Conservation (phyloP, 2,329 filamentous ascomycete species). For the Colletotrichum sp. region DNA sequence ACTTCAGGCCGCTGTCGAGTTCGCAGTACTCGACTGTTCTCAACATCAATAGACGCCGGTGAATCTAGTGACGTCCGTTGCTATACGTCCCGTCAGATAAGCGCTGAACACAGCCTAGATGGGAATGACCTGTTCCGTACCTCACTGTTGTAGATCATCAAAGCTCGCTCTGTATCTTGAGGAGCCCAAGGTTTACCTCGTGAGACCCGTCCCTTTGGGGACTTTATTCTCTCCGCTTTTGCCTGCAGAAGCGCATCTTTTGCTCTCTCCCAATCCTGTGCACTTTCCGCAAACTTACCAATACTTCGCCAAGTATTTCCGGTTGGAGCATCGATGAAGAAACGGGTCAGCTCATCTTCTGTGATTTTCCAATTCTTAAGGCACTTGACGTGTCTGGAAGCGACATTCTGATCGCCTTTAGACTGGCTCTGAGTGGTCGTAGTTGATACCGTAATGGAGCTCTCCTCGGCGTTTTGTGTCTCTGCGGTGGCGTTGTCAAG, state of each 20-base stretch:
- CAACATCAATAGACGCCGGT: not conserved
- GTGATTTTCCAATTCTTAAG: not conserved
- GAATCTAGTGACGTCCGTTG: not conserved
- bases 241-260: not conserved
- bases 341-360: not conserved
- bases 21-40: not conserved
- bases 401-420: not conserved
- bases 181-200: not conserved
- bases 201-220: not conserved
- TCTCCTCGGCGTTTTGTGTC: too few relatives aligned
- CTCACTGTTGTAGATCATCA: not conserved
- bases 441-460: not conserved
- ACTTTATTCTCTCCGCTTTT: not conserved
- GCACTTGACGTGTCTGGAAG: not conserved
- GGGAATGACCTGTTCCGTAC: not conserved
- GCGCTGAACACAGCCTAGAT: not conserved
- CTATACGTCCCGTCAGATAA: not conserved
- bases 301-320: not conserved
- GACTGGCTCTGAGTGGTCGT: not conserved
- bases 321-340: not conserved
- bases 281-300: not conserved
- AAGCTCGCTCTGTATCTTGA: not conserved
- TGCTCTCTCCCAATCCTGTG: not conserved
- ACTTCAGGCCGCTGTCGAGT: not conserved
- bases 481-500: rapidly evolving